These are phyloP conservation scores for Selenicereus undatus DNA, from an alignment of 148 eudicot genomes.

Conservation along the genomic window DNA sequence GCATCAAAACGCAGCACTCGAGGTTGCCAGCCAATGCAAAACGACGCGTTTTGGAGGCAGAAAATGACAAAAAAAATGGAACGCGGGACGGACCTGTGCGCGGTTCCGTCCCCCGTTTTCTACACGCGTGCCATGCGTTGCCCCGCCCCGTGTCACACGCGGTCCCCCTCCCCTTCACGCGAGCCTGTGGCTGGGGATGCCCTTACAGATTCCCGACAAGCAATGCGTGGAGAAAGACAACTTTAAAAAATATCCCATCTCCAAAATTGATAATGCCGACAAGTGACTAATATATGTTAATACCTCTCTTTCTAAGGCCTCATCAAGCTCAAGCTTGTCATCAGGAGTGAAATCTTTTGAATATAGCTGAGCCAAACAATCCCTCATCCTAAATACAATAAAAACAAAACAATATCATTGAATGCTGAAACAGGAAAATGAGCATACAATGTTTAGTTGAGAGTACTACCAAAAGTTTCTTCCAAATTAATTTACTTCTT, in stretches of 20 bases:
- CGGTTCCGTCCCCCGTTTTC: too few relatives aligned
- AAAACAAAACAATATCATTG: constrained; percentile 14
- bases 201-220: constrained; percentile 16
- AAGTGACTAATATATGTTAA: background rate
- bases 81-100: too few relatives aligned
- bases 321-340: constrained; percentile 96
- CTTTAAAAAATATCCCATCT: background rate
- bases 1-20: too few relatives aligned
- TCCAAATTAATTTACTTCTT: background rate
- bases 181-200: too few relatives aligned
- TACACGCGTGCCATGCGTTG: too few relatives aligned
- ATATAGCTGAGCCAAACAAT: constrained; percentile 81
- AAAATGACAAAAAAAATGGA: too few relatives aligned
- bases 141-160: too few relatives aligned
- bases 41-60: too few relatives aligned
- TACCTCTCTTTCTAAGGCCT: constrained; percentile 96
- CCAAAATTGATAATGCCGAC: background rate
- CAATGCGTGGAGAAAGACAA: background rate
- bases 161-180: too few relatives aligned
- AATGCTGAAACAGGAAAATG: background rate
- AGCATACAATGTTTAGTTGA: background rate
- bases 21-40: too few relatives aligned
- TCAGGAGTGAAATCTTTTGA: constrained; percentile 91
- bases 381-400: constrained; percentile 53
- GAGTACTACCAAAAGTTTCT: background rate